Evolutionary conservation across 257 asterid genomes (phyloP).

Genomic region (Ilex aquifolium): DNA sequence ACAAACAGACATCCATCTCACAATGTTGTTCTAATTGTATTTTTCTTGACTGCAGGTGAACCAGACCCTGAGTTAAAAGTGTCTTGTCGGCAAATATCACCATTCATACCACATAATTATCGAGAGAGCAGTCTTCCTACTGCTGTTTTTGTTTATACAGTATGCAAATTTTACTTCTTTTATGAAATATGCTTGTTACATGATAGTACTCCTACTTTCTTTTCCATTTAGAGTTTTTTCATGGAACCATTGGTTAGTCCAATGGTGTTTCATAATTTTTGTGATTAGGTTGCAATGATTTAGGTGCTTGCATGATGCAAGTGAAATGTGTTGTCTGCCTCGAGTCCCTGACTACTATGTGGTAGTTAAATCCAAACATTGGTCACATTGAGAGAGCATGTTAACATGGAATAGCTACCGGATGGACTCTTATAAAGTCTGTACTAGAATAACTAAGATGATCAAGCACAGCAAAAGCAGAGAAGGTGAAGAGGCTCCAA

Average conservation of each 20-base stretch:
- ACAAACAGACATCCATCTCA: slow-evolving; percentile 8
- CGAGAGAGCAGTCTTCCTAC: slow-evolving; percentile 99
- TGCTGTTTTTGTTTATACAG: slow-evolving; percentile 92
- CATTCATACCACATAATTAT: slow-evolving; percentile 94
- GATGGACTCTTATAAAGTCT: neutral
- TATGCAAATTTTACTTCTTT: slow-evolving; percentile 31
- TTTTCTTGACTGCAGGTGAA: slow-evolving; percentile 58
- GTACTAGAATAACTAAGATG: neutral
- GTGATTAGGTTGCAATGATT: neutral
- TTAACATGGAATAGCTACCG: neutral
- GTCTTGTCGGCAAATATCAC: slow-evolving; percentile 97
- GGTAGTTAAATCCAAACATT: neutral
- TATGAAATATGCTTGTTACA: neutral
- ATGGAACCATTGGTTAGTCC: too few species aligned
- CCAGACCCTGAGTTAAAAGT: slow-evolving; percentile 96
- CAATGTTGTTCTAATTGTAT: slow-evolving; percentile 9
- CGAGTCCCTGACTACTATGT: neutral
- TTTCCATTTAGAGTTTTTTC: too few species aligned
- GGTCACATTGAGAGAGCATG: neutral
- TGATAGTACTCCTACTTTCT: too few species aligned
- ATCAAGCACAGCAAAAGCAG: neutral
- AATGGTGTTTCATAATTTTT: slow-evolving; percentile 1
- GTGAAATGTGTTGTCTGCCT: neutral
- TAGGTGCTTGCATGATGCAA: neutral
- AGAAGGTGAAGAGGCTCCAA: neutral